Evolutionary conservation across 257 asterid genomes (phyloP), one percentile per base, ranked within the genome.

Genomic region (Asclepias syriaca): DNA sequence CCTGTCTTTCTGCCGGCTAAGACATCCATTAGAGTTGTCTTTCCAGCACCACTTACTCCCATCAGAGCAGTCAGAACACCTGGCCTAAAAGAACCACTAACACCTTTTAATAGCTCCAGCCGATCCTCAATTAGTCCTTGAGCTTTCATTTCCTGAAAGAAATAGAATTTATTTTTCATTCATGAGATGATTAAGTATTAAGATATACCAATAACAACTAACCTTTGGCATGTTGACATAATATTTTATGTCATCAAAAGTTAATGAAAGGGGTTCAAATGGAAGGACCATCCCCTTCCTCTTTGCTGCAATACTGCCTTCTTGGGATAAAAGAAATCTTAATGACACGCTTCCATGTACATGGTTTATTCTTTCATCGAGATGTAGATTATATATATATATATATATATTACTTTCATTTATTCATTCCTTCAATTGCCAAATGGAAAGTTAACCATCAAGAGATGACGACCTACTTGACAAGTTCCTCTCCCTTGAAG

Each of bases 21-120:
- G 66, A 90, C 98, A 79, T 93, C 98, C 98, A 93, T 87, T 61
- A 93, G 88, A 69, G 98, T 93, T 39, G 97, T 93, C 84, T 93
- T 93, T n/a, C 96, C 98, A 70, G 98, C 98, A 46, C 98, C 98
- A 66, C 97, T 93, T 13, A 93, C 97, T 34, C 98, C 98, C 65
- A 93, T 85, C 69, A 93, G 80, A 59, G 98, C 98, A 48, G 98
- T 93, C 74, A 93, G 88, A 65, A 93, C 92, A 1, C 98, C 96
- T 1, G 97, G 98, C 69, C 82, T 87, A 72, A 93, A 90, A 70
- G 90, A 91, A 50, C 98, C 98, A 22, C 87, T 87, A 15, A 93
- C 85, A 65, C 89, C 84, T 60, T 79, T 91, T 76, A 93, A 84
- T 59, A 93, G 83, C 84, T 85, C 92, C 73, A 93, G 73, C 77